Conservation (phyloP, 306 rosid species). For the Mucuna pruriens region DNA sequence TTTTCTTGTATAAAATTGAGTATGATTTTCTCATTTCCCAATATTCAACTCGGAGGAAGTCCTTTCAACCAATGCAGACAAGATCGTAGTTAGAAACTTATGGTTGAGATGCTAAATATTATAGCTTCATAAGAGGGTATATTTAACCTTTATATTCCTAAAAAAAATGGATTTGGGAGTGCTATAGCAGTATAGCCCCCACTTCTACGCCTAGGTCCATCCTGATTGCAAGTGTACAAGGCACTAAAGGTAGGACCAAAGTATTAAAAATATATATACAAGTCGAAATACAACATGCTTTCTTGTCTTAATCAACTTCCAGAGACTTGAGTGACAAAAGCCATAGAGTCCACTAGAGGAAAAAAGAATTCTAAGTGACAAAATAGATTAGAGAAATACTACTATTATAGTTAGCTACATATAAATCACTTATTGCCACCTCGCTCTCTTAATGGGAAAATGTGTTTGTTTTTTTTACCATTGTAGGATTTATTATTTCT, state of each 20-base stretch:
- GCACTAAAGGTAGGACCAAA: constrained; percentile 34
- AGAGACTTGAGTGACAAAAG: constrained; percentile 1
- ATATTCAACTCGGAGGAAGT: constrained; percentile 10
- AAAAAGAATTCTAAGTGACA: not conserved
- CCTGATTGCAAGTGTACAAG: constrained; percentile 1
- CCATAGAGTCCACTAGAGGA: not conserved
- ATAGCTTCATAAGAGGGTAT: not conserved
- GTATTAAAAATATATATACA: not conserved
- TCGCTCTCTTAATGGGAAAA: not conserved
- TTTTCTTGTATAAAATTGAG: not conserved
- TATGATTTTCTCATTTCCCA: not conserved
- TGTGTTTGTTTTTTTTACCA: not conserved
- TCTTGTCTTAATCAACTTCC: constrained; percentile 15
- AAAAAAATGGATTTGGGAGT: constrained; percentile 7
- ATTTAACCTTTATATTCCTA: not conserved
- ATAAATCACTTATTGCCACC: constrained; percentile 10
- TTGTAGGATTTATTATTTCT: constrained; percentile 18
- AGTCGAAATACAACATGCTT: constrained; percentile 3
- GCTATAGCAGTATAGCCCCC: not conserved
- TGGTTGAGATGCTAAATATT: not conserved
- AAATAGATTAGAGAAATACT: not conserved
- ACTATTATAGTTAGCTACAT: not conserved
- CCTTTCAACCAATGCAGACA: not conserved
- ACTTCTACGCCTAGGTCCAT: not conserved
- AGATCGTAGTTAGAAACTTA: not conserved